phyloP scores from a whole-genome alignment of 2,329 filamentous ascomycete species.

The Clarireedia paspali region DNA sequence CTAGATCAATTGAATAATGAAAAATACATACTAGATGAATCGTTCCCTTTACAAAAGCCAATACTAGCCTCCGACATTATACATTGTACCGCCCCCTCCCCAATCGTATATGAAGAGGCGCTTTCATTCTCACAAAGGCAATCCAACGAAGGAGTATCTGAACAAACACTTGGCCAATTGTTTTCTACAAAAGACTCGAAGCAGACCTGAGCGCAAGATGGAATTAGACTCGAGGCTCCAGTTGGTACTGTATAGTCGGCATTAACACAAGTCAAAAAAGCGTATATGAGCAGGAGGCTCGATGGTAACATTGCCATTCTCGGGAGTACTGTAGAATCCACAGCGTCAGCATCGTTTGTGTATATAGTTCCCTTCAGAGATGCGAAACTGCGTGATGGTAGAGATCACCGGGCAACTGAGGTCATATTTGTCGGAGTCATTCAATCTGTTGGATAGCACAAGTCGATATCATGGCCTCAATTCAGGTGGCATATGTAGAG shows the following conservation, averaged over 20 bases:
- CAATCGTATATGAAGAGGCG: constrained; percentile 56
- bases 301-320: constrained; percentile 29
- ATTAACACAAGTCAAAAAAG: constrained; percentile 16
- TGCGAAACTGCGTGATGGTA: neutral
- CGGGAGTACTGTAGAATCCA: constrained; percentile 14
- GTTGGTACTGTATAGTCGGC: constrained; percentile 18
- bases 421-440: constrained; percentile 2
- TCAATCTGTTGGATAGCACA: constrained; percentile 3
- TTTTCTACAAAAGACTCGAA: constrained; percentile 53
- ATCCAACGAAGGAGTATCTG: constrained; percentile 42
- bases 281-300: constrained; percentile 24
- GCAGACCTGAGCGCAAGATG: constrained; percentile 50
- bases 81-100: constrained; percentile 65
- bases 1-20: neutral
- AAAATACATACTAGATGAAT: constrained; percentile 21
- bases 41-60: constrained; percentile 43
- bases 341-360: constrained; percentile 17
- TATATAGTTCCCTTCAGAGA: constrained; percentile 1
- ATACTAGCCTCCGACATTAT: constrained; percentile 45
- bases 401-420: constrained; percentile 2
- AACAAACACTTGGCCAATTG: constrained; percentile 49
- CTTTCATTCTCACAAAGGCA: constrained; percentile 58
- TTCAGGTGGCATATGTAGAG: constrained; percentile 2
- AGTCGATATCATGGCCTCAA: neutral
- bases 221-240: constrained; percentile 26